A percentile compares a stretch with the other conserved stretches of the same genome.
Evolutionary conservation across 352 stramenopile genomes (phyloP).

Genomic region (Globisporangium nagaii): DNA sequence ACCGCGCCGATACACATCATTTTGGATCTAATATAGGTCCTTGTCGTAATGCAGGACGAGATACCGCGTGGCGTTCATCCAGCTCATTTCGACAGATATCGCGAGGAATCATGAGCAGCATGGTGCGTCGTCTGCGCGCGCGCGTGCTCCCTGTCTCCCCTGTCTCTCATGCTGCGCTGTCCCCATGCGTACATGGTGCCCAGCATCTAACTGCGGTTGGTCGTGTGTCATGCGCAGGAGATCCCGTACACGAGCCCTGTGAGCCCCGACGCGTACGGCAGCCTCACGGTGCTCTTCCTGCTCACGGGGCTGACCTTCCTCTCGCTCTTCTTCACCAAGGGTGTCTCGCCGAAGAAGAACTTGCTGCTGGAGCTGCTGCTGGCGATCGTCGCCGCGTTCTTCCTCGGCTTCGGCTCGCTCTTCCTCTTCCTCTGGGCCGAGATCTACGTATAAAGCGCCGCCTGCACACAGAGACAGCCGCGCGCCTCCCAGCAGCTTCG

Average conservation of each 20-base stretch:
- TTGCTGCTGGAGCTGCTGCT: slow-evolving; percentile 59
- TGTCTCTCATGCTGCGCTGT: too few species aligned
- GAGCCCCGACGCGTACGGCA: slow-evolving; percentile 62
- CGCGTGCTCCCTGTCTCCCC: too few species aligned
- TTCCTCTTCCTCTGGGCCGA: slow-evolving; percentile 87
- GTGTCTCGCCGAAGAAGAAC: slow-evolving; percentile 75
- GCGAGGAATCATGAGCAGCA: too few species aligned
- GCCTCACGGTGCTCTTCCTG: slow-evolving; percentile 46
- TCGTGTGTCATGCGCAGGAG: too few species aligned
- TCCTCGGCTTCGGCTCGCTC: slow-evolving; percentile 77
- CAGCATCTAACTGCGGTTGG: too few species aligned
- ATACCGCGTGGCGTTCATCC: too few species aligned
- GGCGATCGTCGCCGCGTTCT: slow-evolving; percentile 56
- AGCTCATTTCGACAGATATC: too few species aligned
- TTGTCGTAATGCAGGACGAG: too few species aligned
- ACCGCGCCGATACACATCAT: too few species aligned
- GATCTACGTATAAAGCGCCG: slow-evolving; percentile 74
- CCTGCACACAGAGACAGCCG: not conserved
- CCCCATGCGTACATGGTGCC: too few species aligned
- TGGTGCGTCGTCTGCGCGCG: too few species aligned
- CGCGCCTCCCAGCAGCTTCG: not conserved
- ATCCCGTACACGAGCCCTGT: slow-evolving; percentile 81
- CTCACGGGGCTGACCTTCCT: slow-evolving; percentile 74
- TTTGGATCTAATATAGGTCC: too few species aligned
- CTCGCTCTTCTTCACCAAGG: slow-evolving; percentile 79